Evolutionary conservation across 208 protist genomes (phyloP).

Genomic region (Leptomonas pyrrhocoris): DNA sequence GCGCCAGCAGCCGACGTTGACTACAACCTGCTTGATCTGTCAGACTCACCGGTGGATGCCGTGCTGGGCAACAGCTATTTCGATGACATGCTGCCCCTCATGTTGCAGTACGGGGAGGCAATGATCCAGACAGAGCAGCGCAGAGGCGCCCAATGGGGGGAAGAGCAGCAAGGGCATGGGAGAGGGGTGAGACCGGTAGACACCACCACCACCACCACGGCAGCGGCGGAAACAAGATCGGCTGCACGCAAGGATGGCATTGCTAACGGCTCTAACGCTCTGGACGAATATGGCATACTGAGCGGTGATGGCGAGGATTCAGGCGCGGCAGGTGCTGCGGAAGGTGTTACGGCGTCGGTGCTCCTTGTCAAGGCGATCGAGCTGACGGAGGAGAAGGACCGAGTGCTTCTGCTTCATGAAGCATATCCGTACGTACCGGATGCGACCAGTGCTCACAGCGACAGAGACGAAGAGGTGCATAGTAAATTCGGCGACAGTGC

Average conservation of each 20-base stretch:
- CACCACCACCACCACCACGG: neutral
- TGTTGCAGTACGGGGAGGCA: slow-evolving; percentile 17
- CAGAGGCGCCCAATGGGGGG: neutral
- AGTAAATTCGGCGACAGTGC: too few species aligned
- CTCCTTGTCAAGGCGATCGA: neutral
- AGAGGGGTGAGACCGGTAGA: neutral
- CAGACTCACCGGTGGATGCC: neutral
- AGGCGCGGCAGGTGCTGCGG: neutral
- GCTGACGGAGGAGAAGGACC: neutral
- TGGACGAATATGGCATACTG: neutral
- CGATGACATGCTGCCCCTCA: slow-evolving; percentile 12
- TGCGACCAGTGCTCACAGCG: too few species aligned
- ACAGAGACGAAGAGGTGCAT: too few species aligned
- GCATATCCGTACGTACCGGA: too few species aligned
- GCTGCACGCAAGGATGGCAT: neutral
- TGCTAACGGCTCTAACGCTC: neutral
- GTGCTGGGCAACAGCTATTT: slow-evolving; percentile 6
- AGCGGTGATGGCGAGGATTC: neutral
- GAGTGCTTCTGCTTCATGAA: too few species aligned
- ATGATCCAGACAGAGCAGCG: slow-evolving; percentile 9
- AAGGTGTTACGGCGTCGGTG: neutral
- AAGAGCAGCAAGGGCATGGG: neutral
- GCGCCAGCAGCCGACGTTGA: neutral
- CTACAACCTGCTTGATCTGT: neutral
- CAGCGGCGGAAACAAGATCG: neutral